Evolutionary conservation across 176 grass and related monocot species (phyloP).

Genomic region (Carex parvula): DNA sequence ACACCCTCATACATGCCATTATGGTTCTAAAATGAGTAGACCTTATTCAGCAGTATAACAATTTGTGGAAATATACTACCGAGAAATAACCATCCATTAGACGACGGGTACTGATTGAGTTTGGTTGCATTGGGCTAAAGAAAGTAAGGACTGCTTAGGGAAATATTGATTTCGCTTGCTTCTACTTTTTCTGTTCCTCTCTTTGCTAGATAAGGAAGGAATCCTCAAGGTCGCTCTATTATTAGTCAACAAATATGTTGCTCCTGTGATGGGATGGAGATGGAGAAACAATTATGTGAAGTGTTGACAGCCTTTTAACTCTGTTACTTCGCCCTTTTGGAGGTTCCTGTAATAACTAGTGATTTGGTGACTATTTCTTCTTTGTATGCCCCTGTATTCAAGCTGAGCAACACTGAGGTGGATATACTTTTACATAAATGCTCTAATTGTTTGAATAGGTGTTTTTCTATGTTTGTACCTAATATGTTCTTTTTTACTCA

Average conservation of each 20-base stretch:
- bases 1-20: not conserved
- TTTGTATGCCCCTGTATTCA: conserved; percentile 64
- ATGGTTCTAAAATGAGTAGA: conserved; percentile 9
- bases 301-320: conserved; percentile 59
- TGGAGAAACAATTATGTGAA: conserved; percentile 34
- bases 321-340: conserved; percentile 70
- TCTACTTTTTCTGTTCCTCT: not conserved
- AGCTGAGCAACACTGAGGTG: conserved; percentile 60
- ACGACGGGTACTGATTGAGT: not conserved
- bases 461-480: conserved; percentile 12
- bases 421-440: not conserved
- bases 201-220: conserved; percentile 50
- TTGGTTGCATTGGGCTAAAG: not conserved
- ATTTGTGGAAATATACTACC: not conserved
- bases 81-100: not conserved
- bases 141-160: not conserved
- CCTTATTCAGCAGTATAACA: not conserved
- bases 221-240: conserved; percentile 50
- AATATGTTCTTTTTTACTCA: not conserved
- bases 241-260: conserved; percentile 50
- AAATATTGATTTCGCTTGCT: conserved; percentile 17
- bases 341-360: conserved; percentile 51
- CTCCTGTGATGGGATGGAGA: conserved; percentile 31
- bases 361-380: conserved; percentile 42
- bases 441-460: conserved; percentile 5